phyloP scores from a whole-genome alignment of 768 basidiomycete species.

The Tephrocybe rancida region DNA sequence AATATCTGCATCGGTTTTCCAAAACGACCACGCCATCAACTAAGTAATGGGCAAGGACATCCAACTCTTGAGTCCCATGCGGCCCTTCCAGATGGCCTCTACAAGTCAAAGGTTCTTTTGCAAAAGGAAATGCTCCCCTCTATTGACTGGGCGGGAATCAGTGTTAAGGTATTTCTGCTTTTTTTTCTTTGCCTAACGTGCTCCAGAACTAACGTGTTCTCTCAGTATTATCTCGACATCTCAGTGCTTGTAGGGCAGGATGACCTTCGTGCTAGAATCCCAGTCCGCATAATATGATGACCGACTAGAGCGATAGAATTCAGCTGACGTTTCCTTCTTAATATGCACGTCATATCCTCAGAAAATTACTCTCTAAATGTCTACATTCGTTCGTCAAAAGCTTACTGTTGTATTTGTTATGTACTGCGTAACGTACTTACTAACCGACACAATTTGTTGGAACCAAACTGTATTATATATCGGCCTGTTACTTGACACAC shows the following conservation, averaged over 20 bases:
- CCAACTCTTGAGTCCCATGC: conserved; percentile 47
- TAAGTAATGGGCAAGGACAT: conserved; percentile 38
- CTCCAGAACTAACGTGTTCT: conserved; percentile 12
- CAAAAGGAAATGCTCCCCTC: conserved; percentile 62
- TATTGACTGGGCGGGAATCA: conserved; percentile 68
- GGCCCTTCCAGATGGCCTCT: conserved; percentile 67
- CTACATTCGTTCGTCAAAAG: neutral
- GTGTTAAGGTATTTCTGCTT: conserved; percentile 57
- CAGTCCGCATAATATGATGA: conserved; percentile 54
- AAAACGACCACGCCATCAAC: conserved; percentile 59
- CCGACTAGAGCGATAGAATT: neutral
- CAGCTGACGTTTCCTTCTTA: neutral
- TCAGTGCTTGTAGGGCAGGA: conserved; percentile 69
- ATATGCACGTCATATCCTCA: neutral
- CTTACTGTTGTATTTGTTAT: neutral
- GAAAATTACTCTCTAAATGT: neutral
- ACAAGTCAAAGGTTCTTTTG: conserved; percentile 58
- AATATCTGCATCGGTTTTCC: conserved; percentile 69
- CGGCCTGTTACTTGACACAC: too few species aligned
- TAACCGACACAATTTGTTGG: too few species aligned
- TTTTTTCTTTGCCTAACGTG: neutral
- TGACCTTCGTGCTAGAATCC: conserved; percentile 61
- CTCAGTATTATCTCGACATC: conserved; percentile 73
- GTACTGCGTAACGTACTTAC: too few species aligned
- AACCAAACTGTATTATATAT: too few species aligned